phyloP scores from a whole-genome alignment of 2,329 filamentous ascomycete genomes.

The Plectosphaerella plurivora region DNA sequence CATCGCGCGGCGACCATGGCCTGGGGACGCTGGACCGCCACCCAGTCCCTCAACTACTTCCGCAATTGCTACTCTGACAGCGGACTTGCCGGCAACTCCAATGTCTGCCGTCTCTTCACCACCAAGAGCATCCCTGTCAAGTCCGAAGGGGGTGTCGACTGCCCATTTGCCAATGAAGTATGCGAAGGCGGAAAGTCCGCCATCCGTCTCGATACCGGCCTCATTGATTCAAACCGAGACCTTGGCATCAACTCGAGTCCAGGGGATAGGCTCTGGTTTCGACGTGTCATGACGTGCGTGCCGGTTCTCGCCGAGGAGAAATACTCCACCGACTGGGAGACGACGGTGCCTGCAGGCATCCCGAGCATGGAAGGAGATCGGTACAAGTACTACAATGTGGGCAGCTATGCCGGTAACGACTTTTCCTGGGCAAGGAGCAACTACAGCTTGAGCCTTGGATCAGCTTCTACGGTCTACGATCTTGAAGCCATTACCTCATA shows the following conservation, averaged over 20 bases:
- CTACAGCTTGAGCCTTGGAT: neutral
- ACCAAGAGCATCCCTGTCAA: neutral
- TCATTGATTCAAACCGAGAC: neutral
- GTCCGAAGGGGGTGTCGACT: neutral
- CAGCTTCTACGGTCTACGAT: neutral
- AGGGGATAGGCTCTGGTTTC: neutral
- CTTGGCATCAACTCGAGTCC: neutral
- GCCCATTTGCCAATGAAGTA: neutral
- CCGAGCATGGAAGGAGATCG: neutral
- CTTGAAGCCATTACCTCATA: neutral
- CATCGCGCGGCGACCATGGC: neutral
- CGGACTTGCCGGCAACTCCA: neutral
- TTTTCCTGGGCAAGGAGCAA: neutral
- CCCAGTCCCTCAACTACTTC: neutral
- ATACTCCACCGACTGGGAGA: neutral
- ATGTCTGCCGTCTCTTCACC: neutral
- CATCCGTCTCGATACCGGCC: neutral
- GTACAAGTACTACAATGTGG: neutral
- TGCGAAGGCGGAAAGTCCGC: neutral
- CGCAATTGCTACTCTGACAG: neutral
- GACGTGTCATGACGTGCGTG: neutral
- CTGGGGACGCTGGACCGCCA: neutral
- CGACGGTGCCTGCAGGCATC: neutral
- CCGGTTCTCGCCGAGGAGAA: neutral
- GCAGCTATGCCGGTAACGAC: neutral